Evolutionary conservation across 352 stramenopile genomes (phyloP).

Genomic region (Phytophthora chlamydospora): DNA sequence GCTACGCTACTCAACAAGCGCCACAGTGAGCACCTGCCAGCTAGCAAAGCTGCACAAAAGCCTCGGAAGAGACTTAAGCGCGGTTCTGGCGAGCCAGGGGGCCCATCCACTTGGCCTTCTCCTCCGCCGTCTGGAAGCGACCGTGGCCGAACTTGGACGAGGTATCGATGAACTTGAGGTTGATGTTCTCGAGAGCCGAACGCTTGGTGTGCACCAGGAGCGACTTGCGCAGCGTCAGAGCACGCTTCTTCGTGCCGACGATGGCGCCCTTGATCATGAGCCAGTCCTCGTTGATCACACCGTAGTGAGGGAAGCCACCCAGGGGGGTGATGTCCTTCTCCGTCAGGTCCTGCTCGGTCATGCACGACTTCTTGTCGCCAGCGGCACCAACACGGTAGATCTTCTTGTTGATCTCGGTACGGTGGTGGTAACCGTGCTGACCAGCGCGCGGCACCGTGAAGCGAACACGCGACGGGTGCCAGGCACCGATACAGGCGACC

Average conservation of each 20-base stretch:
- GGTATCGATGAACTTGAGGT: constrained; percentile 96
- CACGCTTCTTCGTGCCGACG: constrained; percentile 99
- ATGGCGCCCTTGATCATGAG: constrained; percentile 99
- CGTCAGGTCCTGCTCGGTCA: constrained; percentile 99
- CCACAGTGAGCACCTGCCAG: constrained; percentile 16
- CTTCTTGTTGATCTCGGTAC: constrained; percentile 99
- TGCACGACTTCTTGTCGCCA: constrained; percentile 94
- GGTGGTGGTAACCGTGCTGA: constrained; percentile 99
- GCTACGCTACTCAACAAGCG: constrained; percentile 31
- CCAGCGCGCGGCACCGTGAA: constrained; percentile 98
- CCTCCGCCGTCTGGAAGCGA: constrained; percentile 99
- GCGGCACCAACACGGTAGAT: constrained; percentile 98
- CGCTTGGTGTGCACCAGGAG: constrained; percentile 97
- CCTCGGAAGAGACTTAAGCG: constrained; percentile 60
- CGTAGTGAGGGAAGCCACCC: constrained; percentile 99
- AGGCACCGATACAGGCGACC: constrained; percentile 99
- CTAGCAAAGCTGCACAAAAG: constrained; percentile 27
- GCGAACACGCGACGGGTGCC: constrained; percentile 99
- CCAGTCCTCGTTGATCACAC: constrained; percentile 99
- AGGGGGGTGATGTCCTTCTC: constrained; percentile 99
- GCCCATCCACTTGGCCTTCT: constrained; percentile 99
- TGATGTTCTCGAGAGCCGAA: constrained; percentile 97
- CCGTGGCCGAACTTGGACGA: constrained; percentile 99
- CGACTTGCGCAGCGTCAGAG: constrained; percentile 98
- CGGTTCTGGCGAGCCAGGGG: constrained; percentile 94